Percentiles rank a stretch among this genome's conserved stretches.
Conservation (phyloP, 345 rosid species). For the Aquilaria malaccensis region DNA sequence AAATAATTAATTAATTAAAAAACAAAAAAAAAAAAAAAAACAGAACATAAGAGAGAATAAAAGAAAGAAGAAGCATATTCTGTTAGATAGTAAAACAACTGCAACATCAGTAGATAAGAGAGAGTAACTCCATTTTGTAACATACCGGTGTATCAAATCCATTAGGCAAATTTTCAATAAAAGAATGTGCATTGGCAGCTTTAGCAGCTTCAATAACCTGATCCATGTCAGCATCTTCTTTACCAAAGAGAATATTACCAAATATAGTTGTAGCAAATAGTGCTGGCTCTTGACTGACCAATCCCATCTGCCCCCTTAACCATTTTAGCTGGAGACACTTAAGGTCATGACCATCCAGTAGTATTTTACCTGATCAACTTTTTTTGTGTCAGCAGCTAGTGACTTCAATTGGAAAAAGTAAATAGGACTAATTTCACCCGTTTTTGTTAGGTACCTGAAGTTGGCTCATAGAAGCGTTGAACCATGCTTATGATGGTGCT, state of each 20-base stretch:
- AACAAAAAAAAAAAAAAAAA: too few relatives aligned
- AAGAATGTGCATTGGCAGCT: conserved; percentile 81
- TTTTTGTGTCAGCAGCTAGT: conserved; percentile 1
- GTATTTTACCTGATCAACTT: conserved; percentile 40
- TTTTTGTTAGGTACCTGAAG: conserved; percentile 38
- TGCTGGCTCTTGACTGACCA: conserved; percentile 91
- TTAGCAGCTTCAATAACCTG: conserved; percentile 59
- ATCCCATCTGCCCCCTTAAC: conserved; percentile 82
- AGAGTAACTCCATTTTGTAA: not conserved
- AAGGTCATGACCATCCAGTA: conserved; percentile 64
- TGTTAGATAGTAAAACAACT: not conserved
- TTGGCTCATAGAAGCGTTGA: conserved; percentile 82
- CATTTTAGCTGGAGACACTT: conserved; percentile 51
- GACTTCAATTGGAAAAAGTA: not conserved
- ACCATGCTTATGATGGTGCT: conserved; percentile 79
- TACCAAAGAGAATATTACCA: conserved; percentile 61
- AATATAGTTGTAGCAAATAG: conserved; percentile 71
- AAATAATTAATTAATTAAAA: too few relatives aligned
- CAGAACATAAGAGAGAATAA: too few relatives aligned
- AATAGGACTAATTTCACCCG: not conserved
- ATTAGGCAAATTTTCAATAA: conserved; percentile 48
- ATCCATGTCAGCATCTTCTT: conserved; percentile 44
- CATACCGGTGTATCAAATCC: conserved; percentile 68
- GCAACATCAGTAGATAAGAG: too few relatives aligned
- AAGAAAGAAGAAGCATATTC: not conserved